Conservation (phyloP, 768 basidiomycete genomes). For the Scleroderma citrinum region DNA sequence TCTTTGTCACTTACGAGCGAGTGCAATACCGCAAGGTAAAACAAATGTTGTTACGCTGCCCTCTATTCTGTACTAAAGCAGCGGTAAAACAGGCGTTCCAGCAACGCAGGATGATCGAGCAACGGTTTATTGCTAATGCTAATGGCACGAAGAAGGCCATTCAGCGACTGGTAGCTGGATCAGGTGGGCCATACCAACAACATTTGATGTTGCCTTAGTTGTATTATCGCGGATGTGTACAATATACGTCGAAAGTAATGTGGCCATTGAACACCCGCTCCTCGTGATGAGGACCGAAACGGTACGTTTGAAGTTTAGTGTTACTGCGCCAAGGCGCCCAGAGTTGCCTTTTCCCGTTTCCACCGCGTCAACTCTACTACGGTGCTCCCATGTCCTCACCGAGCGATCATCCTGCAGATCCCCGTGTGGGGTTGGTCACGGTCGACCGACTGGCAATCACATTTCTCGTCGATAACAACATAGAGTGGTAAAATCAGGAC, state of each 20-base stretch:
- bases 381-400: too few relatives aligned
- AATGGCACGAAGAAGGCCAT: background rate
- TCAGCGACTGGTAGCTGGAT: background rate
- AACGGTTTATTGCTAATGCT: conserved; percentile 7
- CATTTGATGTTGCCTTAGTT: too few relatives aligned
- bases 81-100: conserved; percentile 54
- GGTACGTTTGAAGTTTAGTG: too few relatives aligned
- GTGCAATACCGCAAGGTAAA: conserved; percentile 79
- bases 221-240: too few relatives aligned
- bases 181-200: too few relatives aligned
- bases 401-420: conserved; percentile 5
- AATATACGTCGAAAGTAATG: too few relatives aligned
- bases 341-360: too few relatives aligned
- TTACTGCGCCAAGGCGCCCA: too few relatives aligned
- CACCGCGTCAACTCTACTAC: too few relatives aligned
- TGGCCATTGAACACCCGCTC: too few relatives aligned
- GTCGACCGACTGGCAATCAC: conserved; percentile 45
- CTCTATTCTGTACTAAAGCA: background rate
- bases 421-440: conserved; percentile 11
- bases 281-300: too few relatives aligned
- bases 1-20: conserved; percentile 81
- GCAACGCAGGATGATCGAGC: conserved; percentile 65
- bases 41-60: background rate
- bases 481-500: conserved; percentile 60
- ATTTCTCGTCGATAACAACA: conserved; percentile 70